Evolutionary conservation across 2,329 filamentous ascomycete genomes (phyloP), one percentile per base, ranked within the genome.

Genomic region (Pyrenophora tritici-repentis): DNA sequence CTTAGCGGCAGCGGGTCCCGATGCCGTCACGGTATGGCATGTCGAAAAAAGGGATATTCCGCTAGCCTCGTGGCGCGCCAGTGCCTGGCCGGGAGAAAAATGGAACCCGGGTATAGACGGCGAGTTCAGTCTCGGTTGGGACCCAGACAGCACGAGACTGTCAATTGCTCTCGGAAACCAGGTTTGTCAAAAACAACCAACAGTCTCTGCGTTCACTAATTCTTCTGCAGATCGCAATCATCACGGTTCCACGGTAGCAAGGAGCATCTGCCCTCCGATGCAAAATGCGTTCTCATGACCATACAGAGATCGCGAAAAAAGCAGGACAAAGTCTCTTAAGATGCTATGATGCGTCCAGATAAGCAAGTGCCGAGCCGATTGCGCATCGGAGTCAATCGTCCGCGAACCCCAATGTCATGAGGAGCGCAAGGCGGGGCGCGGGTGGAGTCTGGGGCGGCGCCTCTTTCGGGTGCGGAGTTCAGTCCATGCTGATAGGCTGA

Each of bases 21-120:
- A 78, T 50, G 66, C 73, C 6, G 70, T 79, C 9, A 75, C 75
- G 5, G 66, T 81, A n/a, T 81, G 78, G 77, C 65, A 72, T 42
- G 50, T 72, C 2, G 67, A 70, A 31, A 67, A 65, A 41, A 60
- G 67, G 24, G 70, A 73, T 6, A 61, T 66, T 8, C 68, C 71
- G 10, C 61, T 73, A 36, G 72, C 70, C 7, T 63, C 56, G 17
- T 75, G 73, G 72, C 67, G 64, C 17, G 66, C 68, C 26, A 63
- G 65, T 26, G 63, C 68, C 13, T 59, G 55, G 41, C 34, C 59
- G 14, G 56, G 46, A 9, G 63, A 59, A 33, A 66, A 66, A 51
- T 72, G 68, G 66, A 67, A 73, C 37, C 61, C 67, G 3, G 54
- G 56, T 22, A 63, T 68, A 12, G 62, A 74, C 37, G 70, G 66